phyloP scores from a whole-genome alignment of 163 green algal species.

The Trebouxia gelatinosa region DNA sequence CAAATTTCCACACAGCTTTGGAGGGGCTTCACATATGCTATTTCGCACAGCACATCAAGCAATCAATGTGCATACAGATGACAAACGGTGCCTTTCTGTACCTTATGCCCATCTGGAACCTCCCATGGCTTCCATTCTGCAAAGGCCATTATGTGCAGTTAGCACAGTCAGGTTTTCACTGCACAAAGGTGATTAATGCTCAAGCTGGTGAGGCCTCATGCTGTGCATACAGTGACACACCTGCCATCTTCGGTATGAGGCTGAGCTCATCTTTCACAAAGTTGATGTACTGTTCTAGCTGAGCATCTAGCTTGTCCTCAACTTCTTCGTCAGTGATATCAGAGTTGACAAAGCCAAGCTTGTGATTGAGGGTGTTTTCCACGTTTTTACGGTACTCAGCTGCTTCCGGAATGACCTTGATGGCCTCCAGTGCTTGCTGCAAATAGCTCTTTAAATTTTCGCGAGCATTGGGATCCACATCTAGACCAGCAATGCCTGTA shows the following conservation, averaged over 20 bases:
- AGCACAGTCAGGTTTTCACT: not conserved
- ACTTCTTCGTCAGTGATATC: slow-evolving; percentile 47
- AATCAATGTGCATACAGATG: not conserved
- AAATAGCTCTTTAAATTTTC: slow-evolving; percentile 44
- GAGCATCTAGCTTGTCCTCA: slow-evolving; percentile 52
- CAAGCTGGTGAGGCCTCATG: not conserved
- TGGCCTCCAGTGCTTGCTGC: slow-evolving; percentile 47
- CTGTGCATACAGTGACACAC: slow-evolving; percentile 5
- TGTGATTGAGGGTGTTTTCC: slow-evolving; percentile 50
- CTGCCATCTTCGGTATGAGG: slow-evolving; percentile 65
- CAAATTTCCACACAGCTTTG: not conserved
- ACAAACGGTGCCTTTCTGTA: slow-evolving; percentile 7
- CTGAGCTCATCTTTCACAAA: slow-evolving; percentile 56
- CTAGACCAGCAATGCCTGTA: slow-evolving; percentile 70
- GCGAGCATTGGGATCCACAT: slow-evolving; percentile 59
- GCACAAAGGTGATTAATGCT: not conserved
- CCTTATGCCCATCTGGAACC: slow-evolving; percentile 53
- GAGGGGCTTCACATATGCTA: not conserved
- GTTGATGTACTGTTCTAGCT: slow-evolving; percentile 64
- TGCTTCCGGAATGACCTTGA: slow-evolving; percentile 53
- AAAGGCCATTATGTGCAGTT: not conserved
- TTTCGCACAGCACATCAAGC: not conserved
- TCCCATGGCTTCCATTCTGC: slow-evolving; percentile 70
- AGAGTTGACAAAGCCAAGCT: slow-evolving; percentile 35
- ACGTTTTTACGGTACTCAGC: slow-evolving; percentile 57